Conservation (phyloP, 805 yeast genomes). For the Starmerella sp. region DNA sequence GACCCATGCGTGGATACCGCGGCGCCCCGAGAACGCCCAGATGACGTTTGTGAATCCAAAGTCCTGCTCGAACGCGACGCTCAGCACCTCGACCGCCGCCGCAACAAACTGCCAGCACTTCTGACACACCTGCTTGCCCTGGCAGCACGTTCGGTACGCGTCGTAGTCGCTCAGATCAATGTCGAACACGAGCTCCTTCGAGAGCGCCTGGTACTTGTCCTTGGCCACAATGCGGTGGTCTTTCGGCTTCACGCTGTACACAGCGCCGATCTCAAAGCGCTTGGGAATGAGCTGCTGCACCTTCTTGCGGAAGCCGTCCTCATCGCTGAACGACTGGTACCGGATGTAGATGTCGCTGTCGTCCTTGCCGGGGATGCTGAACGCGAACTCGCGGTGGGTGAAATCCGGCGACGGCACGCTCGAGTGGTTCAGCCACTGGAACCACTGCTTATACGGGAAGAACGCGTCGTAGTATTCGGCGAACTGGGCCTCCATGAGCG, state of each 20-base stretch:
- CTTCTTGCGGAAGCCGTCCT: conserved; percentile 65
- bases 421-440: conserved; percentile 82
- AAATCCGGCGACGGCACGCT: conserved; percentile 65
- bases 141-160: conserved; percentile 84
- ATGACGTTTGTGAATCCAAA: conserved; percentile 78
- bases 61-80: conserved; percentile 63
- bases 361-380: conserved; percentile 46
- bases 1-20: conserved; percentile 99
- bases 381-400: conserved; percentile 85
- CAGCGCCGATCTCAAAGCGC: conserved; percentile 91
- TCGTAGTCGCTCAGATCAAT: conserved; percentile 97
- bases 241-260: conserved; percentile 77
- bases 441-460: conserved; percentile 69
- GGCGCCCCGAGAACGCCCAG: conserved; percentile 96
- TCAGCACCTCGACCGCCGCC: conserved; percentile 68
- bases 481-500: conserved; percentile 7
- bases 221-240: conserved; percentile 69
- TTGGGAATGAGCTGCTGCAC: conserved; percentile 68
- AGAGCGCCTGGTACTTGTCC: conserved; percentile 62
- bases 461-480: conserved; percentile 30
- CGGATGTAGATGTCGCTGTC: conserved; percentile 76
- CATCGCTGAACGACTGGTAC: conserved; percentile 60
- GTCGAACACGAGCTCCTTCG: conserved; percentile 88
- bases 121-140: conserved; percentile 68
- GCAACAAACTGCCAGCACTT: conserved; percentile 92